Conservation (phyloP, 495 filamentous ascomycete genomes). For the Jackrogersella minutella region DNA sequence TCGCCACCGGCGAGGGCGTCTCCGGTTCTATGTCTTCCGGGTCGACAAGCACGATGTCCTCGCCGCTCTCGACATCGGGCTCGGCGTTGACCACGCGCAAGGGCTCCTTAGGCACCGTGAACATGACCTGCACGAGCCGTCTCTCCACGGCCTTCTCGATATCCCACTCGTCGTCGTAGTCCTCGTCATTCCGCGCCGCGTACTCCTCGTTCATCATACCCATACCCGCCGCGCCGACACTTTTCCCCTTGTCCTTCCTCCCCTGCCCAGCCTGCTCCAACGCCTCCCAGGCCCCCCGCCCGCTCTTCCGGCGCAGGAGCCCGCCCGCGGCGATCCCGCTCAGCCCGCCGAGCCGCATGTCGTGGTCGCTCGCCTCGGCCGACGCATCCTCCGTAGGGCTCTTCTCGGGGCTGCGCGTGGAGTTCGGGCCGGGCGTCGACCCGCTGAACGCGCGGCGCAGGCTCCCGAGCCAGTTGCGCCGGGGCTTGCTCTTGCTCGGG, state of each 20-base stretch:
- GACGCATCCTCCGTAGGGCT: constrained; percentile 15
- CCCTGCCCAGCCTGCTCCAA: constrained; percentile 27
- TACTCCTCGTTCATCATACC: constrained; percentile 14
- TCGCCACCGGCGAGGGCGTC: neutral
- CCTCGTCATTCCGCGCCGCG: constrained; percentile 10
- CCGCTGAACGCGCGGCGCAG: constrained; percentile 55
- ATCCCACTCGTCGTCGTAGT: constrained; percentile 83
- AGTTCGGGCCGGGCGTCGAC: constrained; percentile 31
- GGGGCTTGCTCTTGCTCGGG: constrained; percentile 56
- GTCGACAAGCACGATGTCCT: constrained; percentile 41
- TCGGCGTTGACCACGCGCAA: constrained; percentile 85
- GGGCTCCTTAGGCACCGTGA: constrained; percentile 85
- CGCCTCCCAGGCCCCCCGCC: constrained; percentile 53
- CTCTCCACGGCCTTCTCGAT: constrained; percentile 82
- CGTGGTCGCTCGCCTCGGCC: constrained; percentile 42
- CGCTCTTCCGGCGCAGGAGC: constrained; percentile 52
- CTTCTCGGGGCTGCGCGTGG: constrained; percentile 27
- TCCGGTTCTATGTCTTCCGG: constrained; percentile 5
- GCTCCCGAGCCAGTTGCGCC: constrained; percentile 59
- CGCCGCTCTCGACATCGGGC: constrained; percentile 57
- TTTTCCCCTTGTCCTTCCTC: constrained; percentile 16
- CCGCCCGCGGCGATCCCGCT: constrained; percentile 44
- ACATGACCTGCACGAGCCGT: constrained; percentile 89
- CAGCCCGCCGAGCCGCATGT: constrained; percentile 40
- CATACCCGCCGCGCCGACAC: too few relatives aligned